Evolutionary conservation across 2,329 filamentous ascomycete genomes (phyloP), one percentile per base, ranked within the genome.

Genomic region (Microdochium trichocladiopsis): DNA sequence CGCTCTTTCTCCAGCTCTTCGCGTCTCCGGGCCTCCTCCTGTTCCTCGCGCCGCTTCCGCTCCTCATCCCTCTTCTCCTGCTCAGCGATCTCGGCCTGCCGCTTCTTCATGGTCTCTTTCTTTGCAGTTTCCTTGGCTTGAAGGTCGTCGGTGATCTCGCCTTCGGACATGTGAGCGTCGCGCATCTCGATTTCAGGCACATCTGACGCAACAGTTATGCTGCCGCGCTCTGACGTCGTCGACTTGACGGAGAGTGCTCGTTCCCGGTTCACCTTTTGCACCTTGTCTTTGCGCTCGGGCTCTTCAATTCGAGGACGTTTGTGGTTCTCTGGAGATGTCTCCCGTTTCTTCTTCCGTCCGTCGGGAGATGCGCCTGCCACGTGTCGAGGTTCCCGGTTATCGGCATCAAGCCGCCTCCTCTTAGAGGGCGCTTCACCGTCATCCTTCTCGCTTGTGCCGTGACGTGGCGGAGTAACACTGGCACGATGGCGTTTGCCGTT

Each of bases 161-260:
- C 63, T 4, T 50, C 53, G 52, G 24, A 62, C 59, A 12, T 59
- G 45, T 67, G 67, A 2, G 70, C 73, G 55, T 83, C 80, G 2
- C 67, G 69, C 79, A 83, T 83, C 21, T 80, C 77, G 9, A 79
- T 63, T 51, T 83, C 80, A 2, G 69, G 62, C 51, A 82, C 79
- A 55, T 83, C 79, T 1, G 77, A 77, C 57, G 82, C 82, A 41
- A 83, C 77, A 48, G 76, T 74, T n/a, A 82, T 78, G 51, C 69
- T 75, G 16, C 67, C 63, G 58, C 75, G 78, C 41, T 80, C 78
- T 3, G 67, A 66, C 2, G 68, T 62, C 10, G 59, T 62, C 2
- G 67, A 66, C 55, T 75, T 77, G 16, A 66, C 63, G 2, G 65
- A 66, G 25, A 77, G 73, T 48, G 70, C 70, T 2, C 72, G 70